These are phyloP conservation scores for Kluyveromyces aestuarii DNA, from an alignment of 805 yeast species.

Conservation along the genomic window DNA sequence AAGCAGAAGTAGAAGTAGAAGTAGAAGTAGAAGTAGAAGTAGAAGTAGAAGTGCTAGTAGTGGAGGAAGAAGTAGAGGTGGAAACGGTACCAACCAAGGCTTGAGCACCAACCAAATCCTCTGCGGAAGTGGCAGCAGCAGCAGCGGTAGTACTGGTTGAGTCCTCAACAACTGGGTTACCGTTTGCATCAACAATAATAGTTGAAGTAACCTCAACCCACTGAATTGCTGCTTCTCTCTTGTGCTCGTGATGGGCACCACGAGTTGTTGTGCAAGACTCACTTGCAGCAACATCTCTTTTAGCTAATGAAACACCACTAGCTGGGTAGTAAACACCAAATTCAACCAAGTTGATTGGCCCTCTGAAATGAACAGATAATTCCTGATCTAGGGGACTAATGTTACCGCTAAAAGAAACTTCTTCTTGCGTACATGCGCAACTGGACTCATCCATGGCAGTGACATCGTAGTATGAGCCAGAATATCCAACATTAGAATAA, in stretches of 20 bases:
- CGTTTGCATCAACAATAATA: constrained; percentile 56
- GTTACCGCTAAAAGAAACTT: constrained; percentile 50
- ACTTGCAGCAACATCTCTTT: constrained; percentile 35
- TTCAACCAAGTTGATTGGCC: constrained; percentile 52
- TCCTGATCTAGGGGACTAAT: constrained; percentile 62
- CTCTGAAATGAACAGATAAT: constrained; percentile 70
- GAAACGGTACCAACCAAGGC: constrained; percentile 7
- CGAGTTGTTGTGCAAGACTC: constrained; percentile 12
- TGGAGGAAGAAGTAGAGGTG: constrained; percentile 9
- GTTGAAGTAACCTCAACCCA: constrained; percentile 71
- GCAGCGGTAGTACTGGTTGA: constrained; percentile 7
- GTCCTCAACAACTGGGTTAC: constrained; percentile 27
- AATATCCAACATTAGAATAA: constrained; percentile 68
- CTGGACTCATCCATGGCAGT: constrained; percentile 63
- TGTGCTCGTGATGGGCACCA: constrained; percentile 42
- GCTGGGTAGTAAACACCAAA: constrained; percentile 85
- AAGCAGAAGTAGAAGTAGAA: constrained; percentile 22
- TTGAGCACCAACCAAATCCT: constrained; percentile 1
- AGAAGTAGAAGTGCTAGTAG: constrained; percentile 17
- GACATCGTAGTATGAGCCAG: constrained; percentile 77
- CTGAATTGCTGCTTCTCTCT: constrained; percentile 53
- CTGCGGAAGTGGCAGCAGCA: constrained; percentile 16
- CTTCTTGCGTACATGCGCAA: constrained; percentile 60
- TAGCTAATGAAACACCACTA: constrained; percentile 33
- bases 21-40: constrained; percentile 22